Base-by-base conservation (phyloP, 2,329 filamentous ascomycete species). In the Ophioceras dolichostomum region DNA sequence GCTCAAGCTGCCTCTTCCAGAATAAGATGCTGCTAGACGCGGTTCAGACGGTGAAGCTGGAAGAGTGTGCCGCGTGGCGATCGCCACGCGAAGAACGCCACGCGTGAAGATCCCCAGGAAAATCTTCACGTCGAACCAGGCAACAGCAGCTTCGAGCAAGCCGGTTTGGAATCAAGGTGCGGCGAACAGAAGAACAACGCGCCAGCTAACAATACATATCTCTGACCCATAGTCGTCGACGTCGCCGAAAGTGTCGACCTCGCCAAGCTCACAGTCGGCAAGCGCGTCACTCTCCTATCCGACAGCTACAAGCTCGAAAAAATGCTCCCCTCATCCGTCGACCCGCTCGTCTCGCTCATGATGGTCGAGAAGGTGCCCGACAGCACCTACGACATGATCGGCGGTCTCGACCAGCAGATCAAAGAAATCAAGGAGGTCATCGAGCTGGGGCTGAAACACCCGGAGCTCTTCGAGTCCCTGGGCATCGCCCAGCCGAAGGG, bases 371-470 rank as follows among this genome's bases (percentile, higher is more conserved):
- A 98, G 72, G 91, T 98, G 13, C 91, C 91, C 13, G 91, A 98
- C 70, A 95, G 87, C 67, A 98, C 91, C 57, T 98, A 98, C 70
- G 91, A 98, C 66, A 98, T 98, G 91, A 98, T 98, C 59, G 91
- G 91, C 64, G 91, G 91, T 48, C 68, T 98, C 44, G 91, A 98
- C 58, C 89, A 98, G 60, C 91, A 98, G 59, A 96, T 98, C 68
- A 96, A 98, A 68, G 91, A 98, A 60, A 98, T 98, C 71, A 98
- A 98, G 67, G 91, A 98, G 65, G 91, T 98, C 52, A 96, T 98
- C 59, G 91, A 98, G 68, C 80, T 98, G 32, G 91, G 91, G 47
- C 76, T 98, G 45, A 95, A 96, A 69, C 91, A 98, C 60, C 91
- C 91, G 5, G 91, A 98, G 64, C 78, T 98, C 26, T 98, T 98